Evolutionary conservation across 345 rosid species (phyloP), one percentile per base, ranked within the genome.

Genomic region (Cardamine occulta): DNA sequence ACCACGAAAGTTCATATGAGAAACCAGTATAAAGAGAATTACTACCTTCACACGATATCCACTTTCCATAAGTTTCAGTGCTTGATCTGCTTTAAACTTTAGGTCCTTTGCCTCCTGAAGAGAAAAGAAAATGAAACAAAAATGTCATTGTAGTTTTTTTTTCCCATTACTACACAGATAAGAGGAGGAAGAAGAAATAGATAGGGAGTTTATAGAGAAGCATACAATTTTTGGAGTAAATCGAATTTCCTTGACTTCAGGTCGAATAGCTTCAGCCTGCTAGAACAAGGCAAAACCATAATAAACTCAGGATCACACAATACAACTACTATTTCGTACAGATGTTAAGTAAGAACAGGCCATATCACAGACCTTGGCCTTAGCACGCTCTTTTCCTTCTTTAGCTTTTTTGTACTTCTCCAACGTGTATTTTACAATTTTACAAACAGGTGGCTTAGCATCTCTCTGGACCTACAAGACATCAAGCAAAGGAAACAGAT

Each of bases 1-100:
- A 7, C 15, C 19, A 32, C 8, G 4, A 29, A 6, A 39, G 34
- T 31, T 35, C 13, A 68, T n/a, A 6, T 10, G 61, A 39, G 49
- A 47, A 65, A 40, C 21, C 42, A 42, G 53, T 39, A 32, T 13
- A 44, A 40, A 40, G 19, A 42, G 55, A 75, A 49, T 40, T 19
- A 51, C 21, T 86, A 93, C 98, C 98, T 89, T 93, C 73, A 93
- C 97, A 44, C 94, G 86, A 61, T 93, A 93, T 54, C 98, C 97
- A 44, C 83, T 85, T 70, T 93, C 91, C 85, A 91, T 82, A 77
- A 91, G 74, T 79, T 91, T 82, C 79, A 77, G 74, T 48, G 85
- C 83, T 15, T 80, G 74, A 48, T 87, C 86, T 61, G 97, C 91
- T 82, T 93, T 93, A 63, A 84, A 80, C 81, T 88, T 51, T 49